Conservation (phyloP, 179 eudicot genomes). For the Beta macrorhiza region DNA sequence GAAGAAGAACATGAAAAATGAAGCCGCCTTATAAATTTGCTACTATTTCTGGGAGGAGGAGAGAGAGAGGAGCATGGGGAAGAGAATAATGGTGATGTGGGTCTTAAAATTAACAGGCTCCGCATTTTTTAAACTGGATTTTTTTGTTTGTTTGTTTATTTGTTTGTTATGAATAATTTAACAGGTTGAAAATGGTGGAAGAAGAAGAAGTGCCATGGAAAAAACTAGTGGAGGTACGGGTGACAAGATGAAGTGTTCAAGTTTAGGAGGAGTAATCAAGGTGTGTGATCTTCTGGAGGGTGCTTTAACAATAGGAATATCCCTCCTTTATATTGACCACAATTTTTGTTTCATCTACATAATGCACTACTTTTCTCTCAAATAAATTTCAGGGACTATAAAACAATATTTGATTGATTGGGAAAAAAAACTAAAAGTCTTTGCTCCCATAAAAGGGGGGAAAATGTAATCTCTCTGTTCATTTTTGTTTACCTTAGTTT, state of each 20-base stretch:
- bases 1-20: slow-evolving; percentile 67
- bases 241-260: neutral
- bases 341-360: neutral
- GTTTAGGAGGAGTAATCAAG: neutral
- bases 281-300: slow-evolving; percentile 14
- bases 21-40: slow-evolving; percentile 4
- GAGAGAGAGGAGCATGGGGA: slow-evolving; percentile 16
- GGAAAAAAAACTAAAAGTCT: too few species aligned
- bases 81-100: slow-evolving; percentile 25
- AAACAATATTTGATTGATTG: too few species aligned
- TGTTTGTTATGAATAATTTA: neutral
- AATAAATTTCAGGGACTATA: too few species aligned
- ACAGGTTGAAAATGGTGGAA: neutral
- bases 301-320: neutral
- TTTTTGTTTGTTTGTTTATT: neutral
- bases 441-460: too few species aligned
- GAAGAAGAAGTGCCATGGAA: slow-evolving; percentile 3
- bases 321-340: slow-evolving; percentile 9
- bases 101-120: slow-evolving; percentile 23
- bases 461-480: too few species aligned
- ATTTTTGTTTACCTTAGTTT: too few species aligned
- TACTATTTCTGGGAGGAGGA: slow-evolving; percentile 3
- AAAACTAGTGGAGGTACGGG: slow-evolving; percentile 5
- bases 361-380: too few species aligned
- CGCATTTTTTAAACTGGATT: slow-evolving; percentile 15